Evolutionary conservation across 2,329 filamentous ascomycete species (phyloP).

Genomic region (Nemania diffusa): DNA sequence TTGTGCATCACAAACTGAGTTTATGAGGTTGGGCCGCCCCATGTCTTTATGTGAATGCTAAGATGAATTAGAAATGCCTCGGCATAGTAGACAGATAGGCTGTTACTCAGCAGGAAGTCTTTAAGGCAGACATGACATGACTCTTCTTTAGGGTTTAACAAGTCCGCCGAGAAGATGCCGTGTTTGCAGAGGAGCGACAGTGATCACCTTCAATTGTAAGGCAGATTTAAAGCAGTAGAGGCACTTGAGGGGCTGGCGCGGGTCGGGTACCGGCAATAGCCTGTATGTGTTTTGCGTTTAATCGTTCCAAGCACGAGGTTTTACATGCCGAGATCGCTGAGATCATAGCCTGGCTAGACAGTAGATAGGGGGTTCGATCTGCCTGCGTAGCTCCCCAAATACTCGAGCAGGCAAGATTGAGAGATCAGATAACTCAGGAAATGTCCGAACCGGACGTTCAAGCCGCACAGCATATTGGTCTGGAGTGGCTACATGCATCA

Average conservation of each 20-base stretch:
- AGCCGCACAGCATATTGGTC: constrained; percentile 1
- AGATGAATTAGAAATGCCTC: background rate
- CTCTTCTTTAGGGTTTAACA: constrained; percentile 1
- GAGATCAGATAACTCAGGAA: background rate
- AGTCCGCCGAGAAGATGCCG: constrained; percentile 2
- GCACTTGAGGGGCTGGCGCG: background rate
- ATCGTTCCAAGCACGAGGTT: background rate
- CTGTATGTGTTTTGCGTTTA: background rate
- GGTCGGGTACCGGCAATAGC: constrained; percentile 2
- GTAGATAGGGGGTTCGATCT: background rate
- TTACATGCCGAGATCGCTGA: background rate
- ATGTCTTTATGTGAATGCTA: background rate
- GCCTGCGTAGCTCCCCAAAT: background rate
- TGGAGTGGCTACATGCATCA: constrained; percentile 24
- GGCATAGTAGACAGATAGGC: background rate
- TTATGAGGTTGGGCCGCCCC: background rate
- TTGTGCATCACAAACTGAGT: constrained; percentile 17
- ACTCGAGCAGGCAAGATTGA: background rate
- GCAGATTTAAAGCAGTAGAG: background rate
- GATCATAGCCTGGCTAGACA: background rate
- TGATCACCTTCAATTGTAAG: background rate
- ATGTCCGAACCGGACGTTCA: background rate
- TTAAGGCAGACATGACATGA: background rate
- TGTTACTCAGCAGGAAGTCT: constrained; percentile 9
- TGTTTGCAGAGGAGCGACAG: background rate